These are phyloP conservation scores for Hypoxylon sp. DNA, from an alignment of 2,329 filamentous ascomycete species.

Conservation along the genomic window DNA sequence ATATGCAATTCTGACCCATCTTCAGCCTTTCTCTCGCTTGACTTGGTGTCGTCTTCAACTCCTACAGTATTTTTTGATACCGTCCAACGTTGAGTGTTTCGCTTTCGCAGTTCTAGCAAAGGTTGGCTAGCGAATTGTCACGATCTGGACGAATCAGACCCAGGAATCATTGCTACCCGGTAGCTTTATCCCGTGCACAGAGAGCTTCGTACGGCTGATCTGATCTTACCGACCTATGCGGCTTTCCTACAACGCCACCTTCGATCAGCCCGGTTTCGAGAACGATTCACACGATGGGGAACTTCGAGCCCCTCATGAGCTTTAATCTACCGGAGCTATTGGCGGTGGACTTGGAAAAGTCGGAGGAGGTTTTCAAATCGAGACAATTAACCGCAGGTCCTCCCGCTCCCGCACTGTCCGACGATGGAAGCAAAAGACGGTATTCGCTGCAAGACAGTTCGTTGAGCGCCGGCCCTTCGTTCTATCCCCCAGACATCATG, in stretches of 20 bases:
- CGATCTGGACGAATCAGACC: conserved; percentile 10
- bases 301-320: conserved; percentile 48
- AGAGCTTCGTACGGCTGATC: conserved; percentile 15
- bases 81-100: conserved; percentile 18
- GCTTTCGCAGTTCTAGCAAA: conserved; percentile 21
- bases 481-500: conserved; percentile 30
- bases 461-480: conserved; percentile 33
- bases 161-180: conserved; percentile 14
- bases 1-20: conserved; percentile 34
- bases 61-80: conserved; percentile 15
- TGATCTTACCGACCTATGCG: conserved; percentile 16
- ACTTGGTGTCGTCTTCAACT: conserved; percentile 25
- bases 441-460: conserved; percentile 45
- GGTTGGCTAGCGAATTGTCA: conserved; percentile 6
- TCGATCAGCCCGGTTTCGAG: conserved; percentile 20
- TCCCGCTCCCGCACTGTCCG: conserved; percentile 55
- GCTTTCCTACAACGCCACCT: conserved; percentile 33
- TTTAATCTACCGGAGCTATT: conserved; percentile 68
- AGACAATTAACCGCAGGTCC: conserved; percentile 65
- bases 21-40: conserved; percentile 25
- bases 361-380: conserved; percentile 60
- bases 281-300: conserved; percentile 39
- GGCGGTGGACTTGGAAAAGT: conserved; percentile 65
- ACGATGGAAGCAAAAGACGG: conserved; percentile 44
- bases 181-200: conserved; percentile 18